Percentiles rank a stretch among this genome's conserved stretches.
Evolutionary conservation across 805 yeast genomes (phyloP).

Genomic region (Lachancea dasiensis): DNA sequence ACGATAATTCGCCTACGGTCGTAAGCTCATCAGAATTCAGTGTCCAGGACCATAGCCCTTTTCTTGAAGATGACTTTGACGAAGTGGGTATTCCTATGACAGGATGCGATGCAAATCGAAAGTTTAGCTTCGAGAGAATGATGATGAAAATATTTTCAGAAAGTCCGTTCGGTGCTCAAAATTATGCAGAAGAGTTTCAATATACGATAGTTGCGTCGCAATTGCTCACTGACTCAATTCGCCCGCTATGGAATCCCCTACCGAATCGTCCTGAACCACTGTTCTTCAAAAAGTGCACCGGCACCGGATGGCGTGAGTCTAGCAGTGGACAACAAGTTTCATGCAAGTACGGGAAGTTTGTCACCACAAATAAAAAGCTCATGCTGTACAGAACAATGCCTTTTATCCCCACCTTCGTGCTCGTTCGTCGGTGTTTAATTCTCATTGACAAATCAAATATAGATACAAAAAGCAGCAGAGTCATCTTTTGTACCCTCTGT

Average conservation of each 20-base stretch:
- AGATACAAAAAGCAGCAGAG: not conserved
- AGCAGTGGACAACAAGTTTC: conserved; percentile 9
- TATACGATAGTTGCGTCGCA: conserved; percentile 45
- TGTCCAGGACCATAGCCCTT: not conserved
- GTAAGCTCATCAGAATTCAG: conserved; percentile 17
- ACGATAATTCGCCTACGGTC: conserved; percentile 28
- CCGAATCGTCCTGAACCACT: conserved; percentile 18
- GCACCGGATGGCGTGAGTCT: conserved; percentile 12
- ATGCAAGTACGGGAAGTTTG: conserved; percentile 21
- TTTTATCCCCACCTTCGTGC: conserved; percentile 8
- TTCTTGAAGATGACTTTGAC: conserved; percentile 2
- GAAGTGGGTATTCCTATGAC: not conserved
- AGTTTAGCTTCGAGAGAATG: not conserved
- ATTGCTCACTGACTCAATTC: conserved; percentile 37
- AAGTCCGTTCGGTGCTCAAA: conserved; percentile 11
- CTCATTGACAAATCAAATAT: not conserved
- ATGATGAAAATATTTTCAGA: conserved; percentile 12
- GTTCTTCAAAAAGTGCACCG: conserved; percentile 15
- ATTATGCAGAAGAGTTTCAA: conserved; percentile 46
- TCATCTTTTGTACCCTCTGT: conserved; percentile 11
- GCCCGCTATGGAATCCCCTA: conserved; percentile 20
- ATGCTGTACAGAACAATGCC: conserved; percentile 8
- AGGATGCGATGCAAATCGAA: not conserved
- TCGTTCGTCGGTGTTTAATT: conserved; percentile 3
- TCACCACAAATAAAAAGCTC: conserved; percentile 4